A percentile compares a stretch with the other conserved stretches of the same genome.
Evolutionary conservation across 495 filamentous ascomycete species (phyloP).

Genomic region (Sphaerosporella brunnea): DNA sequence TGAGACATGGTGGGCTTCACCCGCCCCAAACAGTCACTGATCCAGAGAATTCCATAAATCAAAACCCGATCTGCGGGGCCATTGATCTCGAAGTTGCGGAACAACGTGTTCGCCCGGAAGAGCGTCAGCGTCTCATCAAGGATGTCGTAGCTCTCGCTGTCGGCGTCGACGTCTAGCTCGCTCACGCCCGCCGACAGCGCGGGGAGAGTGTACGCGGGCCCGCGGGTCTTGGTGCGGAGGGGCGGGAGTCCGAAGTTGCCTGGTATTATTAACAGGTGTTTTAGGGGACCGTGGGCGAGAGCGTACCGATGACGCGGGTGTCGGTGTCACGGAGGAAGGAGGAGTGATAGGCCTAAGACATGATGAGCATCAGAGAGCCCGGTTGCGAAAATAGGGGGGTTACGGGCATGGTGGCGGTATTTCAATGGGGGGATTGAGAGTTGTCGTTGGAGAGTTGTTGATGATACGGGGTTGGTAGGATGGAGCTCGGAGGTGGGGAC

Average conservation of each 20-base stretch:
- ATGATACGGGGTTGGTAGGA: too few species aligned
- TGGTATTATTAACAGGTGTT: slow-evolving; percentile 25
- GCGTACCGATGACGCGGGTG: slow-evolving; percentile 23
- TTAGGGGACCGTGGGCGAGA: neutral
- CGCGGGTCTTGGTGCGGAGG: slow-evolving; percentile 78
- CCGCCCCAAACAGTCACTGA: slow-evolving; percentile 73
- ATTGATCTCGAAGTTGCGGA: slow-evolving; percentile 98
- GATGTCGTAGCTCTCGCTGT: slow-evolving; percentile 79
- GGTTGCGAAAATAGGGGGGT: too few species aligned
- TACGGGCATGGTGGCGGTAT: too few species aligned
- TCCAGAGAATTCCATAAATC: slow-evolving; percentile 90
- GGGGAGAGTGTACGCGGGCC: slow-evolving; percentile 70
- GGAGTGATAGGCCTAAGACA: slow-evolving; percentile 23
- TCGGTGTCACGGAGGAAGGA: slow-evolving; percentile 26
- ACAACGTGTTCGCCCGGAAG: slow-evolving; percentile 95
- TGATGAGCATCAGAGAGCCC: too few species aligned
- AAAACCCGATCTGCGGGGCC: slow-evolving; percentile 85
- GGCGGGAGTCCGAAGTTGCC: slow-evolving; percentile 92
- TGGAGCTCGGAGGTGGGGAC: too few species aligned
- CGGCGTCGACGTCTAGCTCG: slow-evolving; percentile 56
- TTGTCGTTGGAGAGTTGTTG: too few species aligned
- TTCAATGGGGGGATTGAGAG: too few species aligned
- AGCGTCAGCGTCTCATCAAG: slow-evolving; percentile 82
- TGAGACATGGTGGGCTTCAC: slow-evolving; percentile 50
- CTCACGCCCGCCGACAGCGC: slow-evolving; percentile 45